Conservation (phyloP, 768 basidiomycete species). For the Mycena sanguinolenta region DNA sequence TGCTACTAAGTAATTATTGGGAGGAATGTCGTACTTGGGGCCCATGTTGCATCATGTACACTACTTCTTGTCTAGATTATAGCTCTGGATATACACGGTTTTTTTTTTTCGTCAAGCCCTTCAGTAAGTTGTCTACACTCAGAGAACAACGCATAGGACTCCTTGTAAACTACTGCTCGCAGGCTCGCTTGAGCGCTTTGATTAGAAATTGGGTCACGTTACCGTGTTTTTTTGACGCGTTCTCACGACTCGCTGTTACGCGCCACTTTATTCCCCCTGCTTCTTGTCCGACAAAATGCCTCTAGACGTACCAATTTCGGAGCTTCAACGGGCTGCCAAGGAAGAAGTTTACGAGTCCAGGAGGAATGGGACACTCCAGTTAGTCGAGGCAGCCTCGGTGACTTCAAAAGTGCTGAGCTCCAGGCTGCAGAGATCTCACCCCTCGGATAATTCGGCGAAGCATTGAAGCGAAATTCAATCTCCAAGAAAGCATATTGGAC, state of each 20-base stretch:
- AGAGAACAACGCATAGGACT: too few relatives aligned
- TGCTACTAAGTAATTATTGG: too few relatives aligned
- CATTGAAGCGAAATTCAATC: conserved; percentile 60
- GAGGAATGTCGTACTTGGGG: too few relatives aligned
- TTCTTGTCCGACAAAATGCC: not conserved
- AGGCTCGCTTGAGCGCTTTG: too few relatives aligned
- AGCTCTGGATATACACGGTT: not conserved
- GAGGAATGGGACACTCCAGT: conserved; percentile 11
- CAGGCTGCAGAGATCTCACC: conserved; percentile 55
- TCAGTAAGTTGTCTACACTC: too few relatives aligned
- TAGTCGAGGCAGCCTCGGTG: not conserved
- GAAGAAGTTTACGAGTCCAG: conserved; percentile 12
- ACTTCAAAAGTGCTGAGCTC: not conserved
- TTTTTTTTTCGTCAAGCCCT: not conserved
- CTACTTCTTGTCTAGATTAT: not conserved
- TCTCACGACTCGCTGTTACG: not conserved
- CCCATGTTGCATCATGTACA: not conserved
- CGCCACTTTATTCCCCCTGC: not conserved
- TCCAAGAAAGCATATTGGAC: conserved; percentile 62
- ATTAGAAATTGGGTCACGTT: too few relatives aligned
- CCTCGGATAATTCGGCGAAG: conserved; percentile 62
- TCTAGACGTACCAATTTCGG: not conserved
- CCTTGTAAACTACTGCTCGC: too few relatives aligned
- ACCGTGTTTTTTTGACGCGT: conserved; percentile 9
- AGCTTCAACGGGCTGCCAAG: conserved; percentile 17